Percentiles rank a stretch among this genome's conserved stretches.
phyloP scores from a whole-genome alignment of 2,329 filamentous ascomycete species.

The Penicillium psychrosexuale region DNA sequence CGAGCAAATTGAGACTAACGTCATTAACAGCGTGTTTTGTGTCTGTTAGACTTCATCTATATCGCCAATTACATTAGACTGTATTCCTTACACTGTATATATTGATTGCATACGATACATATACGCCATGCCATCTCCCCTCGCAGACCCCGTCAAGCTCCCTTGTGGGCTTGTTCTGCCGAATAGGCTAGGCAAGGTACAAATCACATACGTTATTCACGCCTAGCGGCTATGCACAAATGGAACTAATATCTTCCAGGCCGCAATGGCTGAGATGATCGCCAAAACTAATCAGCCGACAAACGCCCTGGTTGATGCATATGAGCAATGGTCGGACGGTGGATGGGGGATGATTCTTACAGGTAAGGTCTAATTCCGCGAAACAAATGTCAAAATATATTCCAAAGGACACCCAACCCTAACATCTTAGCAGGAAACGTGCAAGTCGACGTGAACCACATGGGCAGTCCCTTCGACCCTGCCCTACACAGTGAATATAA shows the following conservation, averaged over 20 bases:
- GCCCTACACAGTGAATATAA: conserved; percentile 29
- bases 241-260: conserved; percentile 31
- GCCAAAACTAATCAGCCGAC: conserved; percentile 48
- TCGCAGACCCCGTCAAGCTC: conserved; percentile 48
- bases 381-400: neutral
- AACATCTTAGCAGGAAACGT: conserved; percentile 33
- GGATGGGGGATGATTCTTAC: conserved; percentile 46
- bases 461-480: conserved; percentile 33
- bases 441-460: conserved; percentile 46
- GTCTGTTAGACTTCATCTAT: neutral
- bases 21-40: neutral
- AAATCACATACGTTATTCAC: neutral
- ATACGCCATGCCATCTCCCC: conserved; percentile 23
- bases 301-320: conserved; percentile 45
- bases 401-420: neutral
- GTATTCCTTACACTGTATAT: neutral
- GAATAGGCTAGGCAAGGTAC: conserved; percentile 52
- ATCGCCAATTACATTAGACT: neutral
- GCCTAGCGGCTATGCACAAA: neutral
- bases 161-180: conserved; percentile 56
- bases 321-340: conserved; percentile 51
- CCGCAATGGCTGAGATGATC: conserved; percentile 45
- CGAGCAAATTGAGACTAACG: neutral
- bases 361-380: conserved; percentile 23
- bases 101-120: neutral